Percentiles rank a stretch among this genome's conserved stretches.
phyloP scores from a whole-genome alignment of 2,329 filamentous ascomycete genomes.

The Verticillium zaregamsianum region DNA sequence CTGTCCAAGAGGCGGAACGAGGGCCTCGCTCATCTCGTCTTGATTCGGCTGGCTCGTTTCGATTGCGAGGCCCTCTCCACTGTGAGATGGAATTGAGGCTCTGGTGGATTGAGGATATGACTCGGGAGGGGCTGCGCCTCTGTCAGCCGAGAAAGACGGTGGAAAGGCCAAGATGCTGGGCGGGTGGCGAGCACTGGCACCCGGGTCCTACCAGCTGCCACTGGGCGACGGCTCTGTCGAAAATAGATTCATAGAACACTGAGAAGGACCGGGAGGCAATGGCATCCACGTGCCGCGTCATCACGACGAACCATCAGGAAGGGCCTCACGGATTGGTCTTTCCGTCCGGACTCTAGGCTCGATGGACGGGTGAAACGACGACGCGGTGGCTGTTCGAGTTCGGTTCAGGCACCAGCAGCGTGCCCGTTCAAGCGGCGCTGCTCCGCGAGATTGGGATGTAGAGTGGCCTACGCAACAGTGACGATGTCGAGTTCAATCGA shows the following conservation, averaged over 20 bases:
- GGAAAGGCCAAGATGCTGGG: neutral
- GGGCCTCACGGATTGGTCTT: neutral
- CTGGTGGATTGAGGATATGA: neutral
- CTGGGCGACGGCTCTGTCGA: neutral
- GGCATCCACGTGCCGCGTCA: neutral
- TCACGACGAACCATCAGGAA: neutral
- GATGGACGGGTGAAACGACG: neutral
- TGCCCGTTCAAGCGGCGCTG: neutral
- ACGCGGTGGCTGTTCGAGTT: neutral
- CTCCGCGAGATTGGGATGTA: neutral
- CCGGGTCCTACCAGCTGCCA: too few relatives aligned
- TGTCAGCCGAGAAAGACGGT: neutral
- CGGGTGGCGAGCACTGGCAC: neutral
- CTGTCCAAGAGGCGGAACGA: neutral
- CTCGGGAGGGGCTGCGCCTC: neutral
- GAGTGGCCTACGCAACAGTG: neutral
- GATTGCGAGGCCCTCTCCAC: neutral
- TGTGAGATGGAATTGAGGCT: neutral
- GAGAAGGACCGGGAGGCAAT: neutral
- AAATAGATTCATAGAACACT: neutral
- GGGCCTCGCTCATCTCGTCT: neutral
- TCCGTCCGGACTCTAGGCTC: neutral
- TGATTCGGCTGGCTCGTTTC: neutral
- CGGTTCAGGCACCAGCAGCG: neutral
- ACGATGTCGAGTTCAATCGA: neutral